A percentile compares a stretch with the other conserved stretches of the same genome.
phyloP scores from a whole-genome alignment of 2,329 filamentous ascomycete genomes.

The Albophoma yamanashiensis region DNA sequence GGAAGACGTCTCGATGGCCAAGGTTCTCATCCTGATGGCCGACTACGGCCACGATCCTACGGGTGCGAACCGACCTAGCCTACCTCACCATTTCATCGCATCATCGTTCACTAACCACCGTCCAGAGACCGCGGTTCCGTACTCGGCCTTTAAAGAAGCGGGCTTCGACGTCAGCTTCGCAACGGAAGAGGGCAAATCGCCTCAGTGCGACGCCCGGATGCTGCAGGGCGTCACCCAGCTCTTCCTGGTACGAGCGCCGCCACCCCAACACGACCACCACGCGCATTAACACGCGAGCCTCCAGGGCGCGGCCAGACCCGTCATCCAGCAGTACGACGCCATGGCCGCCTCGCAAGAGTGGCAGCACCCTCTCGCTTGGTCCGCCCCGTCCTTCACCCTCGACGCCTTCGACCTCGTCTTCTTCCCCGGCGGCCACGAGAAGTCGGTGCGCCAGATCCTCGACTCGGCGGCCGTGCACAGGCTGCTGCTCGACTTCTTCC shows the following conservation, averaged over 20 bases:
- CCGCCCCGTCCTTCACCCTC: constrained; percentile 29
- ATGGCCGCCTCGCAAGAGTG: constrained; percentile 32
- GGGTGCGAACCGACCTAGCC: constrained; percentile 18
- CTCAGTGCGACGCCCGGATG: constrained; percentile 39
- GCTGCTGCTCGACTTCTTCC: constrained; percentile 35
- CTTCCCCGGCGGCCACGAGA: constrained; percentile 43
- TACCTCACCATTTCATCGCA: background rate
- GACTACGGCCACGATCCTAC: constrained; percentile 46
- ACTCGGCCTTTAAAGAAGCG: constrained; percentile 32
- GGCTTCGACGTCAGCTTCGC: constrained; percentile 37
- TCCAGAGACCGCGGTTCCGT: constrained; percentile 39
- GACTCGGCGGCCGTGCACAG: constrained; percentile 33
- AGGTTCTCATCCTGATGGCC: constrained; percentile 38
- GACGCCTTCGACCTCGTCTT: constrained; percentile 36
- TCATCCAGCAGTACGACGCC: constrained; percentile 27
- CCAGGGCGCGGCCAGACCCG: constrained; percentile 32
- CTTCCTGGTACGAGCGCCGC: constrained; percentile 26
- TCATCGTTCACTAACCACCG: background rate
- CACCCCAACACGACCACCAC: background rate
- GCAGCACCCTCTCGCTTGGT: constrained; percentile 33
- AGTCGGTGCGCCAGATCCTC: constrained; percentile 37
- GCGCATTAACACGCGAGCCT: background rate
- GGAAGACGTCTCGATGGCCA: constrained; percentile 12
- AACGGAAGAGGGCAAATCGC: constrained; percentile 35
- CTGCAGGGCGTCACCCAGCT: constrained; percentile 36